Percentiles rank a stretch among this genome's conserved stretches.
These are phyloP conservation scores for Aspergillus egyptiacus DNA, from an alignment of 495 filamentous ascomycete genomes.

Conservation along the genomic window DNA sequence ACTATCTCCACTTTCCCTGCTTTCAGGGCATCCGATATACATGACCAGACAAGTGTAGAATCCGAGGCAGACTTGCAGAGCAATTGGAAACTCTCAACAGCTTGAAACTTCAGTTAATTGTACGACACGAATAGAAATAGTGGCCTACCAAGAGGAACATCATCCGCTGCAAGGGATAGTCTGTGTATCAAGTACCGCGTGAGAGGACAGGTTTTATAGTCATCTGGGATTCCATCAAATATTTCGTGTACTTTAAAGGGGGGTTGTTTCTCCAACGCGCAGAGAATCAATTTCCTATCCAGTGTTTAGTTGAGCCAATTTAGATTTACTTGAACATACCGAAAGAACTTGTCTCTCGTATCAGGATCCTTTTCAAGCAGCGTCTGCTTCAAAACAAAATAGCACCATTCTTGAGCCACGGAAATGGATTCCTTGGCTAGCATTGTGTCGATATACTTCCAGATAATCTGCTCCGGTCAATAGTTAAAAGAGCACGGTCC, in stretches of 20 bases:
- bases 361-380: conserved; percentile 57
- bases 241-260: conserved; percentile 45
- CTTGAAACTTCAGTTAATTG: conserved; percentile 26
- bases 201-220: conserved; percentile 50
- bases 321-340: conserved; percentile 39
- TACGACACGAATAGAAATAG: not conserved
- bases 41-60: conserved; percentile 64
- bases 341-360: conserved; percentile 62
- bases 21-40: conserved; percentile 68
- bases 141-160: conserved; percentile 47
- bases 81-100: conserved; percentile 48
- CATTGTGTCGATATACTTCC: conserved; percentile 63
- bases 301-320: conserved; percentile 10
- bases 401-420: conserved; percentile 64
- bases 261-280: conserved; percentile 53
- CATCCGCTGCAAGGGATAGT: conserved; percentile 54
- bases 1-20: conserved; percentile 53
- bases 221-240: conserved; percentile 55
- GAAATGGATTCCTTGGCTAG: conserved; percentile 48
- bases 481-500: not conserved
- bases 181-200: conserved; percentile 73
- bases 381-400: conserved; percentile 52
- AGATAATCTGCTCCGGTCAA: conserved; percentile 54
- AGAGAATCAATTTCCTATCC: conserved; percentile 63
- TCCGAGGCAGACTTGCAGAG: conserved; percentile 45